phyloP scores from a whole-genome alignment of 345 rosid species.

The Cardamine resedifolia region DNA sequence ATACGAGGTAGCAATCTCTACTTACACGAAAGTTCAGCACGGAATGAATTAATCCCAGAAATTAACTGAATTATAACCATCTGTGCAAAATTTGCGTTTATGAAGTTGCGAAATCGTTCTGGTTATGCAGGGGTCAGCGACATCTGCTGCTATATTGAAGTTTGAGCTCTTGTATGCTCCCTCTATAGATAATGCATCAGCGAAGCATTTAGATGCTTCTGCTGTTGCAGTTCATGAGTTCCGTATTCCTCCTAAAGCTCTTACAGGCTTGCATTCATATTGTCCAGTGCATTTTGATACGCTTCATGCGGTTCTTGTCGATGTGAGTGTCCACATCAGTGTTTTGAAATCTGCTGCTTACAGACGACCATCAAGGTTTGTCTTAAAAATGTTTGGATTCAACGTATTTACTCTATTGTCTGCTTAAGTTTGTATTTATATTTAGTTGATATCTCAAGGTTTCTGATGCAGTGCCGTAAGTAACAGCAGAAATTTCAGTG shows the following conservation, averaged over 20 bases:
- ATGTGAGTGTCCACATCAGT: constrained; percentile 73
- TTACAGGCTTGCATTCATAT: constrained; percentile 87
- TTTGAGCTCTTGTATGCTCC: constrained; percentile 94
- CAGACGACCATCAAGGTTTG: constrained; percentile 60
- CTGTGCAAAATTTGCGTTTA: background rate
- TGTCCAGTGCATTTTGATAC: constrained; percentile 91
- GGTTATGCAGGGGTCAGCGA: constrained; percentile 57
- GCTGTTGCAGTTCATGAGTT: constrained; percentile 82
- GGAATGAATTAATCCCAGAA: background rate
- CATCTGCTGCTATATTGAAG: constrained; percentile 79
- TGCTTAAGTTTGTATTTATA: background rate
- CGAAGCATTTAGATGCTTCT: constrained; percentile 53
- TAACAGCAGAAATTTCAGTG: constrained; percentile 41
- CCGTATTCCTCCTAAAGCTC: constrained; percentile 90
- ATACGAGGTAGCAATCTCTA: constrained; percentile 53
- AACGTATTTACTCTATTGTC: background rate
- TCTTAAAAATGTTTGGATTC: constrained; percentile 30
- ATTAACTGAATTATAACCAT: background rate
- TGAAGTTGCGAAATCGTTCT: background rate
- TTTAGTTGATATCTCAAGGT: constrained; percentile 27
- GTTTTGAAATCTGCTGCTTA: constrained; percentile 60
- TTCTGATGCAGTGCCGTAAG: constrained; percentile 50
- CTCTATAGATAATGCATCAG: constrained; percentile 46
- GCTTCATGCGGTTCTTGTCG: constrained; percentile 80
- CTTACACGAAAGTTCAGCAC: background rate